These are phyloP conservation scores for Boehmeria nivea DNA, from an alignment of 306 rosid species.

Conservation along the genomic window DNA sequence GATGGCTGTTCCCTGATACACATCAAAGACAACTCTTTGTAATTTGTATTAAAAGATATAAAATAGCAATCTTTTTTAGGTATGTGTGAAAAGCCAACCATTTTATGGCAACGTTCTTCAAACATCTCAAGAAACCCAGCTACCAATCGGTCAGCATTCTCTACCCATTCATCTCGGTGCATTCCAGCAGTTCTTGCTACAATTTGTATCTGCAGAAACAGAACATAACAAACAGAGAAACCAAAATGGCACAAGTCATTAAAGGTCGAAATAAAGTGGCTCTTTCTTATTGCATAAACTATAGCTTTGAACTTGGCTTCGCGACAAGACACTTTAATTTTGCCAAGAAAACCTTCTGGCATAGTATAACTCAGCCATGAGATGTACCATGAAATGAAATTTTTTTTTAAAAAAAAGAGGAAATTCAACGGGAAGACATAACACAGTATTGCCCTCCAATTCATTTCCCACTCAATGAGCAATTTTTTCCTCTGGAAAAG, in stretches of 20 bases:
- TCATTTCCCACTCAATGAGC: no score
- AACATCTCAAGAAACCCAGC: constrained; percentile 98
- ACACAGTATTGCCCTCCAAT: no score
- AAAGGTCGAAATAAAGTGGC: no score
- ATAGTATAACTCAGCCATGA: no score
- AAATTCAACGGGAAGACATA: no score
- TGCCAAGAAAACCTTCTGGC: no score
- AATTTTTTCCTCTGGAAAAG: not conserved
- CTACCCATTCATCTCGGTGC: constrained; percentile 97
- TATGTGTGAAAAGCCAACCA: constrained; percentile 47
- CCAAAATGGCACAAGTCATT: not conserved
- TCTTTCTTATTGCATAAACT: not conserved
- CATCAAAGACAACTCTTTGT: constrained; percentile 3
- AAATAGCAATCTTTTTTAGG: no score
- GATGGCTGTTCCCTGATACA: constrained; percentile 80
- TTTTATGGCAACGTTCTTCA: constrained; percentile 98
- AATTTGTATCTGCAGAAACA: constrained; percentile 53
- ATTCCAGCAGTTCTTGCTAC: constrained; percentile 73
- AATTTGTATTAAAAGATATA: not conserved
- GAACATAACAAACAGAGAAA: not conserved
- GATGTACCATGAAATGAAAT: no score
- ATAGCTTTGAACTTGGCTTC: not conserved
- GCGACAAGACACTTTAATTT: no score
- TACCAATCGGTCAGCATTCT: constrained; percentile 96
- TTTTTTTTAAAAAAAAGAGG: no score